phyloP scores from a whole-genome alignment of 768 basidiomycete species.

The Lentinula aciculospora region DNA sequence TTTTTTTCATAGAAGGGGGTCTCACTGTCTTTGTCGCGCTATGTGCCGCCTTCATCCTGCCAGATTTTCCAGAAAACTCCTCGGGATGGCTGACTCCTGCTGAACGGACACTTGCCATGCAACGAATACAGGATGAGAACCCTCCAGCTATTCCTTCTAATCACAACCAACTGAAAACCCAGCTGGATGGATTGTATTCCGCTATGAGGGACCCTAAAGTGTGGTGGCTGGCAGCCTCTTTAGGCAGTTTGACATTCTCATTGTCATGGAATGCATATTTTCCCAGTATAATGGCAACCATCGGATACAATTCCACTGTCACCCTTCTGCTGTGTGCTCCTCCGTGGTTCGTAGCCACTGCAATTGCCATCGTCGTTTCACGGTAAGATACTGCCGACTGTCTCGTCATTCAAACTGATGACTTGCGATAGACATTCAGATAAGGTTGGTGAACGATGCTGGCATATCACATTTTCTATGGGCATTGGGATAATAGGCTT shows the following conservation, averaged over 20 bases:
- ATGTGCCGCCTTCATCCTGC: constrained; percentile 56
- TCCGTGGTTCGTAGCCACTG: constrained; percentile 62
- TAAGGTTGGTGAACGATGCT: constrained; percentile 52
- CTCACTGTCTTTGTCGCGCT: constrained; percentile 46
- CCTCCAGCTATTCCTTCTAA: not conserved
- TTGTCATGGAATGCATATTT: constrained; percentile 55
- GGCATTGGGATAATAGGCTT: constrained; percentile 66
- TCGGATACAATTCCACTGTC: constrained; percentile 42
- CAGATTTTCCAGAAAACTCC: constrained; percentile 65
- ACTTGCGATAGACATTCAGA: constrained; percentile 59
- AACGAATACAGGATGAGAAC: constrained; percentile 49
- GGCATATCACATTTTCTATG: constrained; percentile 42
- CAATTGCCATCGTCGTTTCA: constrained; percentile 47
- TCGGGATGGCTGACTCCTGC: constrained; percentile 51
- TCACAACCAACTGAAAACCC: constrained; percentile 10
- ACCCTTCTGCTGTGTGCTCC: constrained; percentile 58
- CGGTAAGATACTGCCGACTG: constrained; percentile 26
- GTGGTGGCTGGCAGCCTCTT: constrained; percentile 50
- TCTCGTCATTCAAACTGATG: constrained; percentile 1
- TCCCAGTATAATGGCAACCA: constrained; percentile 51
- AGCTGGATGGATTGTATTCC: constrained; percentile 40
- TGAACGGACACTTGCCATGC: constrained; percentile 52
- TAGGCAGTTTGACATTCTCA: constrained; percentile 39
- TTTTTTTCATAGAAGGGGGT: constrained; percentile 65
- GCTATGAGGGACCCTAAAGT: constrained; percentile 62